These are phyloP conservation scores for Pseudocercospora fuligena DNA, from an alignment of 2,329 filamentous ascomycete genomes.

Conservation along the genomic window DNA sequence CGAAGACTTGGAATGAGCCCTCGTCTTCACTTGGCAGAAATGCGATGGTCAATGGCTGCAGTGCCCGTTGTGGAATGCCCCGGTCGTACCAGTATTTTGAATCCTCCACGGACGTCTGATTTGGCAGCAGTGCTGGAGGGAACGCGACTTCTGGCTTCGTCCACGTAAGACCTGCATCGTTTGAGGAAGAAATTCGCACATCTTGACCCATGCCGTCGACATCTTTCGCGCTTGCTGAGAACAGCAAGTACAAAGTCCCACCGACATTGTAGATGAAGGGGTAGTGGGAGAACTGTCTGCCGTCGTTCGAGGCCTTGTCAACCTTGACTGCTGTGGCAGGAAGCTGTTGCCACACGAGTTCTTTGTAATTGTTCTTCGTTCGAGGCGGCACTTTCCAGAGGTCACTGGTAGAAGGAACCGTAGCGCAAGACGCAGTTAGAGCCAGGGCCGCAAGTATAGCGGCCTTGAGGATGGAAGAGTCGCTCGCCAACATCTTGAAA, in stretches of 20 bases:
- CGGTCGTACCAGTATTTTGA: constrained; percentile 17
- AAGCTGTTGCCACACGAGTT: constrained; percentile 18
- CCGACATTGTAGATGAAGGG: constrained; percentile 20
- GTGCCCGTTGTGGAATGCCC: constrained; percentile 14
- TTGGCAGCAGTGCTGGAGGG: constrained; percentile 19
- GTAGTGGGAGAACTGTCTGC: constrained; percentile 16
- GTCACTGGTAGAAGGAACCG: constrained; percentile 5
- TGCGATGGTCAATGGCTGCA: constrained; percentile 22
- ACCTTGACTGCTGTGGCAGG: constrained; percentile 16
- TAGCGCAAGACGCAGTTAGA: constrained; percentile 14
- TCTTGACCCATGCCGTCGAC: constrained; percentile 22
- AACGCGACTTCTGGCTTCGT: constrained; percentile 13
- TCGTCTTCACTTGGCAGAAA: constrained; percentile 17
- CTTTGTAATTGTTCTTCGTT: background rate
- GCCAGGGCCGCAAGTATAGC: constrained; percentile 12
- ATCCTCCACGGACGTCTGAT: constrained; percentile 15
- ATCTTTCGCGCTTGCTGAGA: constrained; percentile 15
- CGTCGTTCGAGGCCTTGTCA: constrained; percentile 5
- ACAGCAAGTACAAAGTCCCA: constrained; percentile 21
- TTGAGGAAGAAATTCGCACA: constrained; percentile 13
- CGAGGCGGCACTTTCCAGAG: constrained; percentile 21
- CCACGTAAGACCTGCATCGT: constrained; percentile 18
- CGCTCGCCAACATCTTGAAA: background rate
- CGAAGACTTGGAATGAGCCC: constrained; percentile 13
- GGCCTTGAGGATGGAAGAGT: constrained; percentile 7